phyloP scores from a whole-genome alignment of 176 grass and related monocot genomes.

The Neostapfia colusana region DNA sequence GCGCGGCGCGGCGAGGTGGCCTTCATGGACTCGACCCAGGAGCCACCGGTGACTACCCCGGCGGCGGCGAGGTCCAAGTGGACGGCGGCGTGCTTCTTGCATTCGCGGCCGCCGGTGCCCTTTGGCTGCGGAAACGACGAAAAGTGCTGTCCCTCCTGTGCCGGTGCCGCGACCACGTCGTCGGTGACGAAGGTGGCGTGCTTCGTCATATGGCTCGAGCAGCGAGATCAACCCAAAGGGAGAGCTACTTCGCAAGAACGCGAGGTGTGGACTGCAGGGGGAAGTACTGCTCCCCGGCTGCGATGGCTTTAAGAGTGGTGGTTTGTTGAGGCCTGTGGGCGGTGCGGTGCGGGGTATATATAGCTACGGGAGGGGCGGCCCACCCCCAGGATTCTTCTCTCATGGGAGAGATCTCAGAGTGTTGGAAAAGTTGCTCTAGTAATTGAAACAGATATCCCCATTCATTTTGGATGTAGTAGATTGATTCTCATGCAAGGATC shows the following conservation, averaged over 20 bases:
- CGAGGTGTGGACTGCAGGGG: not conserved
- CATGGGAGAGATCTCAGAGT: not conserved
- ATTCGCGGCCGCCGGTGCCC: not conserved
- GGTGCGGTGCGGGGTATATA: not conserved
- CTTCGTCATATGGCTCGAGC: conserved; percentile 40
- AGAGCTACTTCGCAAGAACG: no score
- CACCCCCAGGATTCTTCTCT: not conserved
- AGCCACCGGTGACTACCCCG: not conserved
- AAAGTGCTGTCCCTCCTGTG: not conserved
- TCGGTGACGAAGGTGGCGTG: conserved; percentile 37
- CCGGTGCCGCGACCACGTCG: conserved; percentile 23
- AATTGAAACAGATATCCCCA: not conserved
- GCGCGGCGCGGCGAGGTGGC: conserved; percentile 62
- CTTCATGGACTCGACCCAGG: conserved; percentile 58
- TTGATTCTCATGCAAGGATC: not conserved
- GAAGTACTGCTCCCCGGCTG: not conserved
- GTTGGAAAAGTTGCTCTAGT: not conserved
- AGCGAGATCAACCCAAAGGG: not conserved
- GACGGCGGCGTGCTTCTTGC: conserved; percentile 24
- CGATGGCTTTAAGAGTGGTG: not conserved
- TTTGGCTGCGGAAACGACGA: conserved; percentile 2
- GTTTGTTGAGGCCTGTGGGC: not conserved
- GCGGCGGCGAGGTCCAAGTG: conserved; percentile 10
- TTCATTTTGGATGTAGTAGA: not conserved
- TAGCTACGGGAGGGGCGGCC: not conserved